These are phyloP conservation scores for Aspergillus japonicus DNA, from an alignment of 2,329 filamentous ascomycete species.

Conservation along the genomic window DNA sequence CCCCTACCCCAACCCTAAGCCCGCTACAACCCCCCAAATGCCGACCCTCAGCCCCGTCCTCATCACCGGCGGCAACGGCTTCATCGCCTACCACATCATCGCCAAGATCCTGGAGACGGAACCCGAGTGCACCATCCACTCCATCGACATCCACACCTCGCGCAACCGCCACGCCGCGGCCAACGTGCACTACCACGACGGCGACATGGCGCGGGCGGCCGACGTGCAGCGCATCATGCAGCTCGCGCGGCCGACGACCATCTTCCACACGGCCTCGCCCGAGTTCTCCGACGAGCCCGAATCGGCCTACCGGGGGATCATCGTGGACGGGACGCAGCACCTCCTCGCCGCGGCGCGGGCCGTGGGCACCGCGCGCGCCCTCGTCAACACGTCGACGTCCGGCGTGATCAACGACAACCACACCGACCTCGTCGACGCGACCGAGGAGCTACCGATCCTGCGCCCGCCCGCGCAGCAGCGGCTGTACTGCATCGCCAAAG, in stretches of 20 bases:
- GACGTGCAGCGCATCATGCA: slow-evolving; percentile 7
- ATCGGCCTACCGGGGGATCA: neutral
- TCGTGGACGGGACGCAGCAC: slow-evolving; percentile 1
- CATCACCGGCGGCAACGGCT: slow-evolving; percentile 11
- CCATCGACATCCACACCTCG: neutral
- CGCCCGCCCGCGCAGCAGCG: slow-evolving; percentile 6
- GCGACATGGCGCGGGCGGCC: neutral
- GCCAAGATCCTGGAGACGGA: slow-evolving; percentile 5
- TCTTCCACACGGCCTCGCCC: slow-evolving; percentile 12
- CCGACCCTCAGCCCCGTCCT: slow-evolving; percentile 6
- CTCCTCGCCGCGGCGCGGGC: neutral
- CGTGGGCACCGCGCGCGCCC: neutral
- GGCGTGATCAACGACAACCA: slow-evolving; percentile 11
- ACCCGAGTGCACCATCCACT: slow-evolving; percentile 5
- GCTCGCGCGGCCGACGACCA: neutral
- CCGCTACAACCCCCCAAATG: neutral
- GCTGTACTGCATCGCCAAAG: slow-evolving; percentile 8
- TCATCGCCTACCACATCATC: slow-evolving; percentile 12
- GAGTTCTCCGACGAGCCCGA: slow-evolving; percentile 7
- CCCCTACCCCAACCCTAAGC: no score
- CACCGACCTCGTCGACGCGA: slow-evolving; percentile 2
- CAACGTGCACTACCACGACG: slow-evolving; percentile 6
- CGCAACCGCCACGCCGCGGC: neutral
- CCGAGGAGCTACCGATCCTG: slow-evolving; percentile 3
- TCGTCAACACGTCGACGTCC: slow-evolving; percentile 10